Evolutionary conservation across 257 asterid genomes (phyloP), one percentile per base, ranked within the genome.

Genomic region (Solanum habrochaites): DNA sequence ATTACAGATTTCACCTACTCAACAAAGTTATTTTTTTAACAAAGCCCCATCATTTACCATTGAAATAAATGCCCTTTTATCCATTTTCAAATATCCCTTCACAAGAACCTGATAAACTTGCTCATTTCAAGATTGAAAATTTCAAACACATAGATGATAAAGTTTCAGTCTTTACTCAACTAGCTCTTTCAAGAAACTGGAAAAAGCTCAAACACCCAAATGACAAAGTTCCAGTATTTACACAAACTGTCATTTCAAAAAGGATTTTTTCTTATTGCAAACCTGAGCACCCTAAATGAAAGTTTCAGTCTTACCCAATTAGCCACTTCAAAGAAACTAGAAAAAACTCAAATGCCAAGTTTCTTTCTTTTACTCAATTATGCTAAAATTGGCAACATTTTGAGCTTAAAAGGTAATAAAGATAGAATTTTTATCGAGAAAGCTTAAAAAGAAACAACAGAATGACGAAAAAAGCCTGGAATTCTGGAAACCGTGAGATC

Each of bases 401-500:
- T 32, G 80, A 35, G 80, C 80, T 72, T 35, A 37, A 35, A 39
- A 87, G 87, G 88, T 85, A 66, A 89, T 80, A 74, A 87, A 90
- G 88, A 72, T 88, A 83, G 87, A 85, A 89, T 56, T 87, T 90
- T 88, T 91, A 89, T 92, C 86, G 94, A 91, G 86, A 86, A 88
- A 88, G 88, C 58, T 3, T 3, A 32, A 90, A 32, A 71, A 70
- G 20, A 72, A 31, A 8, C 15, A 35, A 72, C 9, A 20, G 29
- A 72, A 35, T 35, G 29, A 35, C 47, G 10, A 35, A 20, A 35
- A 64, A 72, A 73, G 86, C 88, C 91, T 91, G 93, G 90, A 91
- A 92, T 89, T 93, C 91, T 86, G 90, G 73, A 42, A 87, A 89
- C 88, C 91, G 93, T 89, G 98, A 94, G 97, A 96, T 94, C 94